These are phyloP conservation scores for Puccinia hordei DNA, from an alignment of 1,284 basidiomycete species.

Conservation along the genomic window DNA sequence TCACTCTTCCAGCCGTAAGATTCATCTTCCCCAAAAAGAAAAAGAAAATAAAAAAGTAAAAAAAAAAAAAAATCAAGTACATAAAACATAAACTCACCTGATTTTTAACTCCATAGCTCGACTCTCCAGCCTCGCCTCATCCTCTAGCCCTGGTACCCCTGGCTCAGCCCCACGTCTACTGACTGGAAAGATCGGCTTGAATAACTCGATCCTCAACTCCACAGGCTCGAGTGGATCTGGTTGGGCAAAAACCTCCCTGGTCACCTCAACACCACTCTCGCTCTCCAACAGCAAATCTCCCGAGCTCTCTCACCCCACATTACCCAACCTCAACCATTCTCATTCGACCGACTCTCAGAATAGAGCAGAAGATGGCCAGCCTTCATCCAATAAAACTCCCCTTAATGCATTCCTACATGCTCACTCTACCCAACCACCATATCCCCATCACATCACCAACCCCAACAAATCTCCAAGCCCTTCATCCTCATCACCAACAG, in stretches of 20 bases:
- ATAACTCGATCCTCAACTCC: slow-evolving; percentile 30
- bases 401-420: slow-evolving; percentile 38
- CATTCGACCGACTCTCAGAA: not conserved
- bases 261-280: slow-evolving; percentile 10
- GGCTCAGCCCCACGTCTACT: slow-evolving; percentile 40
- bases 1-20: slow-evolving; percentile 31
- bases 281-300: slow-evolving; percentile 31
- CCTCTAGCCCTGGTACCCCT: not conserved
- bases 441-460: not conserved
- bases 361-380: not conserved
- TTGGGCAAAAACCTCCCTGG: slow-evolving; percentile 35
- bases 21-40: not conserved
- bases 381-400: not conserved
- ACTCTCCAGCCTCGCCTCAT: slow-evolving; percentile 41
- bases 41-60: not conserved
- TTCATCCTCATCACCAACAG: not conserved
- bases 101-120: slow-evolving; percentile 15
- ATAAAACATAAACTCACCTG: too few relatives aligned
- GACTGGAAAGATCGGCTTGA: slow-evolving; percentile 40
- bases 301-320: slow-evolving; percentile 21
- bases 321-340: not conserved
- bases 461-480: slow-evolving; percentile 12
- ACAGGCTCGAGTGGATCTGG: slow-evolving; percentile 20
- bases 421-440: slow-evolving; percentile 18
- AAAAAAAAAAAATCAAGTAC: too few relatives aligned